Base-by-base conservation (phyloP, 345 rosid species). In the Anacardium occidentale region DNA sequence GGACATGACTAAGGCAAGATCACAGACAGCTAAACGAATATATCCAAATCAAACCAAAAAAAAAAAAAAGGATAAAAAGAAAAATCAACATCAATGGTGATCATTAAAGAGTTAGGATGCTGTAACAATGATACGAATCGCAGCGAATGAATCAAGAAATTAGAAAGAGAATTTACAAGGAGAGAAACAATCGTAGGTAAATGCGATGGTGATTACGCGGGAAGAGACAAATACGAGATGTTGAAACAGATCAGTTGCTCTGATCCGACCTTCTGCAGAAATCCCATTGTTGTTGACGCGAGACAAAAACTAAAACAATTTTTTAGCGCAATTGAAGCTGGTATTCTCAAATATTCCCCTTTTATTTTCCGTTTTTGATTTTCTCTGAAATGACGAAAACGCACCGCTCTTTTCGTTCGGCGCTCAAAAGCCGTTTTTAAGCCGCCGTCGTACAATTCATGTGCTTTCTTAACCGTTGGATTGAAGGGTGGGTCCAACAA, bases 211-310 rank as follows among this genome's bases (percentile, higher is more conserved):
- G 77, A 79, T 65, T 74, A 80, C 17, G 74, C 74, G 72, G 55
- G 68, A 74, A 78, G 69, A 71, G 74, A 68, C 45, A 72, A 50
- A 26, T 29, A 17, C 51, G 63, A 44, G 4, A 32, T 66, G 66
- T 72, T 56, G 69, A 74, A 69, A 54, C 63, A 71, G 74, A 50
- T 68, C 24, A 22, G 72, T 58, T 58, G 78, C 69, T 54, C 78
- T 40, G 81, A 90, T 86, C 89, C 89, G 79, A 81, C 74, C 80
- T 26, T 73, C 72, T 71, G 80, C 65, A 73, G 76, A 83, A 78
- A 78, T 78, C 76, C 88, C 88, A 80, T 80, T 53, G 74, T 64
- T 79, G 76, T 64, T 79, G 76, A 74, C 72, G 34, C 59, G 68
- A 47, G 72, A 64, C 42, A 66, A 32, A 66, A 66, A 20, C 1